Conservation (phyloP, 2,329 filamentous ascomycete genomes). For the Hymenoscyphus occultus region DNA sequence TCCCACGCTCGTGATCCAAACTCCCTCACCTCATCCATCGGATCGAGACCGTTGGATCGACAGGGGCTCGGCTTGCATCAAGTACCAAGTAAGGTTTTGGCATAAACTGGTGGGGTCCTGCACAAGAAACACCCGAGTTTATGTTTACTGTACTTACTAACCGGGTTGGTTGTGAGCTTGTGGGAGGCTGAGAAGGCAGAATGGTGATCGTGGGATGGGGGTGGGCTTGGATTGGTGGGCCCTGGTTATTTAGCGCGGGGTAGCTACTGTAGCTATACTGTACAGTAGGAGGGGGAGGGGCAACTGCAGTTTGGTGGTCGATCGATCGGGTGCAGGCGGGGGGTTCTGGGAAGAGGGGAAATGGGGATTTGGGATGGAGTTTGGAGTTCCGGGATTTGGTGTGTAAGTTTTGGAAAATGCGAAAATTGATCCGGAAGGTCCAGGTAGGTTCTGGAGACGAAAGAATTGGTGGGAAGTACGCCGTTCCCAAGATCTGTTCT, state of each 20-base stretch:
- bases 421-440: too few relatives aligned
- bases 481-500: too few relatives aligned
- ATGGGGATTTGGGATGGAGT: neutral
- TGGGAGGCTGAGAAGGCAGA: slow-evolving; percentile 3
- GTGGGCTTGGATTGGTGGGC: slow-evolving; percentile 13
- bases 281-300: neutral
- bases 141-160: neutral
- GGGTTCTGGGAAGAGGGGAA: too few relatives aligned
- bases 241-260: slow-evolving; percentile 10
- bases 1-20: too few relatives aligned
- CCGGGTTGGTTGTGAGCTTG: neutral
- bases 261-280: slow-evolving; percentile 9
- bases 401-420: neutral
- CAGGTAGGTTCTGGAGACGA: neutral
- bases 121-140: neutral
- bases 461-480: too few relatives aligned
- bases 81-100: slow-evolving; percentile 2
- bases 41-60: neutral
- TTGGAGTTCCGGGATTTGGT: neutral
- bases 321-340: neutral
- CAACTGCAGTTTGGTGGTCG: neutral
- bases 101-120: neutral
- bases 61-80: neutral
- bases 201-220: slow-evolving; percentile 10
- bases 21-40: too few relatives aligned